A percentile compares a stretch with the other conserved stretches of the same genome.
Evolutionary conservation across 2,329 filamentous ascomycete species (phyloP).

Genomic region (Thelonectria discophora): DNA sequence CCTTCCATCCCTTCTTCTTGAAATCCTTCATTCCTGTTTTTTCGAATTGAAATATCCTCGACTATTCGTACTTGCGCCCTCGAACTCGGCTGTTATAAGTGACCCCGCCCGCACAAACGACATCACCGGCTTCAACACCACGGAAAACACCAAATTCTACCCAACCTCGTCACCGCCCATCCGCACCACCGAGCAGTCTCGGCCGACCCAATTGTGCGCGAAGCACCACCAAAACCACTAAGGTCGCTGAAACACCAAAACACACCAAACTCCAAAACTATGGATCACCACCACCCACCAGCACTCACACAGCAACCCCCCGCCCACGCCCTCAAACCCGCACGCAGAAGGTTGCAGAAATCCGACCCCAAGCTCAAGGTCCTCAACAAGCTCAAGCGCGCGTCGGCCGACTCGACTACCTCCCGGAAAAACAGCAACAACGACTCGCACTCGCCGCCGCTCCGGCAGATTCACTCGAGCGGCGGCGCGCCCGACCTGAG

Average conservation of each 20-base stretch:
- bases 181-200: too few relatives aligned
- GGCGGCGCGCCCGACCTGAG: conserved; percentile 41
- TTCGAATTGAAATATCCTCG: background rate
- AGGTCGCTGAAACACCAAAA: too few relatives aligned
- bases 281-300: conserved; percentile 22
- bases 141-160: too few relatives aligned
- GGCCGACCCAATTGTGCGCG: background rate
- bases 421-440: conserved; percentile 36
- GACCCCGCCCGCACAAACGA: background rate
- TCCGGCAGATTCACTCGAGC: conserved; percentile 26
- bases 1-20: background rate
- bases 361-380: conserved; percentile 43
- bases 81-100: too few relatives aligned
- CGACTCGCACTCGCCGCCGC: conserved; percentile 31
- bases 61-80: background rate
- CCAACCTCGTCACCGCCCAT: too few relatives aligned
- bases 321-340: conserved; percentile 35
- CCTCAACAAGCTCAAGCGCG: conserved; percentile 34
- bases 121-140: too few relatives aligned
- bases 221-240: conserved; percentile 13
- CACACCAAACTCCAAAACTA: conserved; percentile 2
- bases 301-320: conserved; percentile 5
- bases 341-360: conserved; percentile 45
- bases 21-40: background rate
- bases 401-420: conserved; percentile 40